These are phyloP conservation scores for Penicillium fuscoglaucum DNA, from an alignment of 2,329 filamentous ascomycete genomes.

Conservation along the genomic window DNA sequence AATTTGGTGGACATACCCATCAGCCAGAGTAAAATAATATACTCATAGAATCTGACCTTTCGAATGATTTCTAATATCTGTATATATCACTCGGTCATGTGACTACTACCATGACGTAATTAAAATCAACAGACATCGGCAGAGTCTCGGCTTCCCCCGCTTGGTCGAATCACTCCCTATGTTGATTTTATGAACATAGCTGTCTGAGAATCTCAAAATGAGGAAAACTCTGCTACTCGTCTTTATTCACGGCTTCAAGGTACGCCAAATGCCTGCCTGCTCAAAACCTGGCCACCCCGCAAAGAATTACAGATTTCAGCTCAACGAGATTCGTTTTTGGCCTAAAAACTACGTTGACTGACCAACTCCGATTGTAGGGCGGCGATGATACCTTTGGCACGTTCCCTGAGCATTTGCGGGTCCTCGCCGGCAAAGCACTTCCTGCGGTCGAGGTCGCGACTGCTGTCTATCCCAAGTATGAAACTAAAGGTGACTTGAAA, in stretches of 20 bases:
- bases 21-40: neutral
- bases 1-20: accelerated
- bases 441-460: slow-evolving; percentile 44
- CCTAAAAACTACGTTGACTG: neutral
- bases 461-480: slow-evolving; percentile 52
- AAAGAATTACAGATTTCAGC: neutral
- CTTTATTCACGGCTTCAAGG: slow-evolving; percentile 53
- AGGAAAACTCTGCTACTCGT: slow-evolving; percentile 49
- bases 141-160: neutral
- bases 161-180: neutral
- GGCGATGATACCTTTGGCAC: slow-evolving; percentile 51
- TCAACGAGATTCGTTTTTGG: neutral
- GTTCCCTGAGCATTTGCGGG: slow-evolving; percentile 48
- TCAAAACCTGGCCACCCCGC: slow-evolving; percentile 4
- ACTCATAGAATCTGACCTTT: too few relatives aligned
- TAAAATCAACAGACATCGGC: neutral
- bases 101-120: neutral
- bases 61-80: neutral
- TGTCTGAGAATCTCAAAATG: slow-evolving; percentile 32
- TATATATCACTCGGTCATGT: neutral
- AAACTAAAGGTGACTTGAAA: slow-evolving; percentile 50
- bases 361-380: slow-evolving; percentile 36
- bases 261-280: slow-evolving; percentile 21
- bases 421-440: slow-evolving; percentile 44
- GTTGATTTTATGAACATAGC: slow-evolving; percentile 4